Base-by-base conservation (phyloP, 169 alveolate species). In the Cryptosporidium ubiquitum region DNA sequence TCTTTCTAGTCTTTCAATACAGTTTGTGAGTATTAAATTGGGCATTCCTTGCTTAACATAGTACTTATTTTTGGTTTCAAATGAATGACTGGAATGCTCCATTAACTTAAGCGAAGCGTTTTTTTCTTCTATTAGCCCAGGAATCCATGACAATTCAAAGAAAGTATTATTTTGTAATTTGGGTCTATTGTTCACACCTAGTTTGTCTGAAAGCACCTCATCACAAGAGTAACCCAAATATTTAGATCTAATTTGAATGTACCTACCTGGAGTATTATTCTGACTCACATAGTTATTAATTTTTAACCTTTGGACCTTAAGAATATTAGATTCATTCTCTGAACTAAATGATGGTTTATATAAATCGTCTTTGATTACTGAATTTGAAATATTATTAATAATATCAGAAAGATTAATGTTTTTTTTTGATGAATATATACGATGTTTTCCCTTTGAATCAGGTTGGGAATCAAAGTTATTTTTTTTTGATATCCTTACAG, bases 1-100 rank as follows among this genome's bases (percentile, higher is more conserved):
- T 37, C 89, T 79, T 14, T 79, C 89, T 26, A 79, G 64, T 10
- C 69, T 40, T 42, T 79, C 75, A 44, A 44, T 18, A 42, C 89
- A 79, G 31, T 35, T 31, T 64, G 51, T 12, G 18, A 79, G 20
- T 44, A 4, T 20, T 12, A 20, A 79, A 31, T 42, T 35, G 2
- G 26, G 61, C 16, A 23, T 73, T 58, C 47, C 58, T 9, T 18
- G 20, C 57, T 31, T 73, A 52, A 57, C 10, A 55, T 55, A n/a
- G n/a, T n/a, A 55, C 0, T 55, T 20, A 9, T 55, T 55, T 0
- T 55, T 10, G 0, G 35, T 55, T 20, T 23, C 66, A 55, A 23
- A 55, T 55, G 5, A 9, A 55, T 20, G 37, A 10, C 16, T 20
- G 12, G 66, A 23, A 39, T 33, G 10, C 37, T 35, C 70, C 61